Conservation (phyloP, 2,329 filamentous ascomycete species). For the Samsoniella hepiali region DNA sequence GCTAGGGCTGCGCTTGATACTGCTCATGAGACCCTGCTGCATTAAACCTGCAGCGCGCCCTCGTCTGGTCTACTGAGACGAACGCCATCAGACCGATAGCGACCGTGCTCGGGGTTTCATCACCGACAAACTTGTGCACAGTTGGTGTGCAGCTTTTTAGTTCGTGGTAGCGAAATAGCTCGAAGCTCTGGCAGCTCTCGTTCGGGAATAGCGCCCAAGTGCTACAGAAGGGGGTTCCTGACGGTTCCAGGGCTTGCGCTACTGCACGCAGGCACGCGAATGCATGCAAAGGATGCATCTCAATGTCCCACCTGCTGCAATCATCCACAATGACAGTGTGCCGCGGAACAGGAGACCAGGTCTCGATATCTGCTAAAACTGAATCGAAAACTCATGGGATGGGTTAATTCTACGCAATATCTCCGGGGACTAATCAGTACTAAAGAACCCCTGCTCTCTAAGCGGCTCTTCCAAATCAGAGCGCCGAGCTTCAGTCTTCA, state of each 20-base stretch:
- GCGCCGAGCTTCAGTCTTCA: neutral
- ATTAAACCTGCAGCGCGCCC: neutral
- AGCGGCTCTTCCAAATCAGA: neutral
- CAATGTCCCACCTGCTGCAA: neutral
- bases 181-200: neutral
- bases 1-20: neutral
- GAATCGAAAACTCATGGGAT: neutral
- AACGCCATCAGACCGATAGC: neutral
- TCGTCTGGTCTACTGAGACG: neutral
- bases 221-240: neutral
- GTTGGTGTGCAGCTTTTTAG: neutral
- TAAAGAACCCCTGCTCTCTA: neutral
- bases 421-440: neutral
- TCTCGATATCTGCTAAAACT: neutral
- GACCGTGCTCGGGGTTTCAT: neutral
- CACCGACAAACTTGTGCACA: neutral
- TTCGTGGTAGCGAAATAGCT: neutral
- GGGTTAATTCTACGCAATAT: neutral
- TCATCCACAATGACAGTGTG: neutral
- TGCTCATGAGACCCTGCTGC: neutral
- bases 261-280: neutral
- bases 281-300: neutral
- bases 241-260: neutral
- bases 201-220: constrained; percentile 10
- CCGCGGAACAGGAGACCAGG: neutral